A percentile compares a stretch with the other conserved stretches of the same genome.
Conservation (phyloP, 2,329 filamentous ascomycete species). For the Beauveria rudraprayagi region DNA sequence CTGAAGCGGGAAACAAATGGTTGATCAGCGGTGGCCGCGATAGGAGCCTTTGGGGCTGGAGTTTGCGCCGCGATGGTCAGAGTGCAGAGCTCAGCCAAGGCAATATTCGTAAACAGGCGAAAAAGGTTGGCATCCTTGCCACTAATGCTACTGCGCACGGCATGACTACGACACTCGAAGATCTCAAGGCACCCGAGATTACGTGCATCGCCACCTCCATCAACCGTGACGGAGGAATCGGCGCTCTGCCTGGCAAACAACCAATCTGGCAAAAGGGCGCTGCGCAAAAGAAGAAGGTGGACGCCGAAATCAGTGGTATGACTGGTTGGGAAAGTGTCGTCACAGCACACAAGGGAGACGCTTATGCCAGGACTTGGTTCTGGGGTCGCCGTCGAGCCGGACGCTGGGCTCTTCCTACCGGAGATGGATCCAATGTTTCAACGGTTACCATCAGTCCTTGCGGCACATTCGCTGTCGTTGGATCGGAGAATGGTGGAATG, state of each 20-base stretch:
- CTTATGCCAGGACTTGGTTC: slow-evolving; percentile 89
- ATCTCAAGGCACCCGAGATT: slow-evolving; percentile 83
- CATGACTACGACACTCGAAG: slow-evolving; percentile 57
- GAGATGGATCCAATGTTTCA: slow-evolving; percentile 73
- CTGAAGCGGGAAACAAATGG: slow-evolving; percentile 88
- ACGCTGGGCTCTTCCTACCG: slow-evolving; percentile 83
- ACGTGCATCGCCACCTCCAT: slow-evolving; percentile 85
- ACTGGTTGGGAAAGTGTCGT: slow-evolving; percentile 97
- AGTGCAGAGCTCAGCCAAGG: slow-evolving; percentile 91
- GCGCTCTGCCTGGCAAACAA: slow-evolving; percentile 68
- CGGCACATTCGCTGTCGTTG: slow-evolving; percentile 86
- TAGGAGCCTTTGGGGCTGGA: slow-evolving; percentile 93
- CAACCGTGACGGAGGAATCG: slow-evolving; percentile 92
- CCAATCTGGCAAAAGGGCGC: slow-evolving; percentile 76
- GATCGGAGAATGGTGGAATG: slow-evolving; percentile 72
- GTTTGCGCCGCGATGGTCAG: slow-evolving; percentile 86
- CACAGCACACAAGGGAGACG: slow-evolving; percentile 81
- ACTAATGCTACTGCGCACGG: slow-evolving; percentile 48
- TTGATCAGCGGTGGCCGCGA: slow-evolving; percentile 83
- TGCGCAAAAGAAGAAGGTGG: slow-evolving; percentile 51
- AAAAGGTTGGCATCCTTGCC: slow-evolving; percentile 70
- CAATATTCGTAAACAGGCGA: slow-evolving; percentile 77
- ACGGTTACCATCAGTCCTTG: slow-evolving; percentile 86
- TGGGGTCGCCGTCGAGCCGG: slow-evolving; percentile 93
- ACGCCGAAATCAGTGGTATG: slow-evolving; percentile 64